These are phyloP conservation scores for Solanum piurae DNA, from an alignment of 257 asterid species.

Conservation along the genomic window DNA sequence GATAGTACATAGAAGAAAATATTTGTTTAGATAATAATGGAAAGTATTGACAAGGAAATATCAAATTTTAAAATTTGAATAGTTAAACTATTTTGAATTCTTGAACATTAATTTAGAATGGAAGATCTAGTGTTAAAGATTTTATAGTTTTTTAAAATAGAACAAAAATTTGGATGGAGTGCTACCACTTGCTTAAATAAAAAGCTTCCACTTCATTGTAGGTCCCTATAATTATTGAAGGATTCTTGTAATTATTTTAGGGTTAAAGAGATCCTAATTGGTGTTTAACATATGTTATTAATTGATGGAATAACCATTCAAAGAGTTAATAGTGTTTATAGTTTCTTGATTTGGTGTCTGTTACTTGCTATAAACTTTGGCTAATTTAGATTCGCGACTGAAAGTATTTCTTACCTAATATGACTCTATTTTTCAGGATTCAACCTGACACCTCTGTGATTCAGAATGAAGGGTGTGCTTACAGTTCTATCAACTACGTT, in stretches of 20 bases:
- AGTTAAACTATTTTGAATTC: background rate
- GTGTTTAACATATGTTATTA: background rate
- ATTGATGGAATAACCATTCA: background rate
- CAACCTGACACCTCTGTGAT: background rate
- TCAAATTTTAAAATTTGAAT: background rate
- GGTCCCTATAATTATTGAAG: background rate
- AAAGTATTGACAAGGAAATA: background rate
- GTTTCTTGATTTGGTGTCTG: background rate
- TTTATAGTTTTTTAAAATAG: background rate
- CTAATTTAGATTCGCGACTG: background rate
- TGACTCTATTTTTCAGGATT: background rate
- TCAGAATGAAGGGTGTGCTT: background rate
- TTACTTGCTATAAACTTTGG: background rate
- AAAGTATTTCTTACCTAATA: background rate
- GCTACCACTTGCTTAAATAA: background rate
- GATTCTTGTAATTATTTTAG: background rate
- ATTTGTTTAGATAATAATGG: background rate
- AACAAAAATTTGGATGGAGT: background rate
- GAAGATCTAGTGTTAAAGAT: background rate
- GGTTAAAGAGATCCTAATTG: background rate
- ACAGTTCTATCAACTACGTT: background rate
- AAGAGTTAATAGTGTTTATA: background rate
- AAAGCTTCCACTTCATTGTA: background rate
- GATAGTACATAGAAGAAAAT: background rate
- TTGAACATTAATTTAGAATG: background rate